phyloP scores from a whole-genome alignment of 306 rosid species.

The Arachis stenosperma region DNA sequence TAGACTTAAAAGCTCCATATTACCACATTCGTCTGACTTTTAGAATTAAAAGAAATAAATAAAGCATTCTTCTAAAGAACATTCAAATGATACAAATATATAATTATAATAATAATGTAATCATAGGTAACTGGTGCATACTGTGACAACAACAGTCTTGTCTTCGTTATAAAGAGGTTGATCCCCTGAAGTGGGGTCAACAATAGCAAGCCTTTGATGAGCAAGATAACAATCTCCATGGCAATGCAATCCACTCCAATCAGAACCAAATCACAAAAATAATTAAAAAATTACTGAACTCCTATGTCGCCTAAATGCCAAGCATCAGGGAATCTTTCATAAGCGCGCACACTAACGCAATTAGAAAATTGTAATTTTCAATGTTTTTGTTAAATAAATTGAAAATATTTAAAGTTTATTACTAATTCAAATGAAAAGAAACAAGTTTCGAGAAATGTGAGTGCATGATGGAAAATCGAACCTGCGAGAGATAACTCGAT shows the following conservation, averaged over 20 bases:
- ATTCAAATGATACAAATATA: neutral
- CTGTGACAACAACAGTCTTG: conserved; percentile 80
- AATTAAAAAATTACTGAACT: neutral
- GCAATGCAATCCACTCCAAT: conserved; percentile 98
- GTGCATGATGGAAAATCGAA: conserved; percentile 13
- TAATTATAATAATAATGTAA: neutral
- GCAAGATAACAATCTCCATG: conserved; percentile 79
- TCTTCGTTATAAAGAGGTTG: conserved; percentile 94
- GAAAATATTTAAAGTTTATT: neutral
- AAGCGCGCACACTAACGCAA: neutral
- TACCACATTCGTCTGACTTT: conserved; percentile 10
- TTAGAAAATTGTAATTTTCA: neutral
- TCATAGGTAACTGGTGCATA: conserved; percentile 32
- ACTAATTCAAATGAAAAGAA: neutral
- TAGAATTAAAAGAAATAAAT: neutral
- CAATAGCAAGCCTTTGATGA: conserved; percentile 89
- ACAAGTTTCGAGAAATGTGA: neutral
- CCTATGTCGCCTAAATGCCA: neutral
- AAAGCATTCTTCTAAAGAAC: conserved; percentile 1
- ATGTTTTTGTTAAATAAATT: conserved; percentile 17
- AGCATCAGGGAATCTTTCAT: neutral
- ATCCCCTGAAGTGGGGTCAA: conserved; percentile 95
- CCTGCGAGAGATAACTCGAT: conserved; percentile 88
- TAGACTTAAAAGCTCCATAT: too few relatives aligned
- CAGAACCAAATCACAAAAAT: neutral